phyloP scores from a whole-genome alignment of 1,139 yeast species.

The Eremothecium cymbalariae region DNA sequence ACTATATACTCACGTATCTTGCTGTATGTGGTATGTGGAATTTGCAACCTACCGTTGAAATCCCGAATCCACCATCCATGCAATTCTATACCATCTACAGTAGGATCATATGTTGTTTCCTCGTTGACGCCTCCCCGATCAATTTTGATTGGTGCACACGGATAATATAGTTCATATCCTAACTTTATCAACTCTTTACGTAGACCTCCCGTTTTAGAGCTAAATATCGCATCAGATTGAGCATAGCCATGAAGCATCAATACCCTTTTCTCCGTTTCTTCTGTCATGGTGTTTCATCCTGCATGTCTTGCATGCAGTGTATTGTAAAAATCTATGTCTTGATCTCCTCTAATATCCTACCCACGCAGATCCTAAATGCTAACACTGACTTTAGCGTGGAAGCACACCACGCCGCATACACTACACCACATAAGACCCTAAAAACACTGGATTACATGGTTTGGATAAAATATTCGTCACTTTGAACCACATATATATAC shows the following conservation, averaged over 20 bases:
- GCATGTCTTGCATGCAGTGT: too few species aligned
- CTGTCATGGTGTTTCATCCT: too few species aligned
- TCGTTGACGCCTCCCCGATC: conserved; percentile 9
- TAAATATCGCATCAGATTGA: conserved; percentile 64
- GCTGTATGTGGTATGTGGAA: conserved; percentile 22
- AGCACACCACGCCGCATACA: too few species aligned
- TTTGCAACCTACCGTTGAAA: conserved; percentile 16
- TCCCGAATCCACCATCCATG: conserved; percentile 31
- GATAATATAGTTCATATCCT: conserved; percentile 61
- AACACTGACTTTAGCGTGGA: too few species aligned
- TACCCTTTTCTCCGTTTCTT: conserved; percentile 34
- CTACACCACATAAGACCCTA: too few species aligned
- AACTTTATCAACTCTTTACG: conserved; percentile 57
- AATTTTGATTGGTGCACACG: conserved; percentile 52
- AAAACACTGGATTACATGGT: too few species aligned
- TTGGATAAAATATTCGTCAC: too few species aligned
- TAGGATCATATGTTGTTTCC: not conserved
- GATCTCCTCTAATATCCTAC: too few species aligned
- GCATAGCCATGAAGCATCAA: conserved; percentile 52
- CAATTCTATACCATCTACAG: conserved; percentile 13
- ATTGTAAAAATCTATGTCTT: too few species aligned
- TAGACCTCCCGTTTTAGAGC: conserved; percentile 69
- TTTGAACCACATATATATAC: too few species aligned
- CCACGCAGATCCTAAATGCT: too few species aligned
- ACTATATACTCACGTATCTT: conserved; percentile 24